A percentile compares a stretch with the other conserved stretches of the same genome.
Evolutionary conservation across 2,329 filamentous ascomycete genomes (phyloP).

Genomic region (Pseudogymnoascus sp.): DNA sequence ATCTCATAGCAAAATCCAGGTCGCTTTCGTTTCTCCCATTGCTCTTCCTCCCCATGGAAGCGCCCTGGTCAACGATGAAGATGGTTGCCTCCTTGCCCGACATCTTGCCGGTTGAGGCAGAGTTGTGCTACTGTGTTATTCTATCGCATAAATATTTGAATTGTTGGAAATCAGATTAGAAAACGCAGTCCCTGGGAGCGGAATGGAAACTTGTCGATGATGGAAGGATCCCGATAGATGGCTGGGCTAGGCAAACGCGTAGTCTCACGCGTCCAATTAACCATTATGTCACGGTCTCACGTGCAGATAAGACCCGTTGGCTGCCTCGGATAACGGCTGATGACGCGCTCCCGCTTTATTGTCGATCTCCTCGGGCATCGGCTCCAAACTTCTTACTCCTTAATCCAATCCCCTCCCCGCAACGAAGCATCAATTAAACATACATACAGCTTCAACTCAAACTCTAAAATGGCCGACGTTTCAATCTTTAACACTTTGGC

Average conservation of each 20-base stretch:
- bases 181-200: neutral
- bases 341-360: neutral
- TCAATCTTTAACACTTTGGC: constrained; percentile 49
- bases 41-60: constrained; percentile 68
- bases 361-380: neutral
- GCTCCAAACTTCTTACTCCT: neutral
- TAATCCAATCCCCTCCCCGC: neutral
- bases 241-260: constrained; percentile 10
- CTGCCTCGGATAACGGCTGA: neutral
- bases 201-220: neutral
- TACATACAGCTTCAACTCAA: neutral
- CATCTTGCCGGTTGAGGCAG: constrained; percentile 44
- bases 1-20: constrained; percentile 81
- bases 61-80: constrained; percentile 82
- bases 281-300: constrained; percentile 15
- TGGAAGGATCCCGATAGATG: constrained; percentile 7
- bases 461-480: constrained; percentile 28
- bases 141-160: neutral
- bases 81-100: constrained; percentile 87
- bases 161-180: neutral
- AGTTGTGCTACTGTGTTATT: neutral
- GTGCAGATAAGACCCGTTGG: constrained; percentile 11
- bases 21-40: constrained; percentile 68
- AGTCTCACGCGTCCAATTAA: constrained; percentile 8
- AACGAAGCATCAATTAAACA: constrained; percentile 4